Base-by-base conservation (phyloP, 1,139 yeast species). In the Meyerozyma guilliermondii region DNA sequence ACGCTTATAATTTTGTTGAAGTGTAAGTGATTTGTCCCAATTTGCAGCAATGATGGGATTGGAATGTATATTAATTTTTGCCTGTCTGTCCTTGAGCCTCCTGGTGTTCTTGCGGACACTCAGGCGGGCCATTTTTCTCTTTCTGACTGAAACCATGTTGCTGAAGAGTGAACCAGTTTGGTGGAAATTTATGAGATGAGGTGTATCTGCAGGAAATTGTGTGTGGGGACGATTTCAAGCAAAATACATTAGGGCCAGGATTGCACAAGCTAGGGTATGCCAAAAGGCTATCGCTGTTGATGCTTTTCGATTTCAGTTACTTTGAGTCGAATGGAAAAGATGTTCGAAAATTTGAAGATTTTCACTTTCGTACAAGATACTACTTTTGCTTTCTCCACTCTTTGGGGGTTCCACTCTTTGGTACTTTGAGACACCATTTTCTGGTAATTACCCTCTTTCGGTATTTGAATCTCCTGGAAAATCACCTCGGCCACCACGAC, bases 21-120 rank as follows among this genome's bases (percentile, higher is more conserved):
- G 67, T 0, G 98, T 91, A 49, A 84, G 72, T 18, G 78, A 76
- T 48, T 81, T 76, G 65, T 92, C 96, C 98, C 98, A 92, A 62
- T 89, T 78, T 28, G 81, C 87, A 7, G 88, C 94, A 50, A 92
- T 86, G 51, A 92, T 78, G 3, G 95, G 88, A 59, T 88, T 87
- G 1, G 86, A 71, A 42, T 74, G 73, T 27, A 86, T 78, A 49
- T 80, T 80, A 46, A 81, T 66, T 51, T 80, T 72, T 56, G 83
- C 76, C 56, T 82, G 82, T 54, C 76, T 81, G 55, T 85, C 91
- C 59, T 85, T 86, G 39, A 65, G 64, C 54, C 83, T 74, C 60
- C 94, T 76, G 37, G 89, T 80, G 54, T 76, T 78, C 63, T 84
- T 87, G 53, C 70, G 67, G 48, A 82, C 78, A 43, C 87, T 76